Evolutionary conservation across 2,329 filamentous ascomycete species (phyloP).

Genomic region (Hymenoscyphus linearis): DNA sequence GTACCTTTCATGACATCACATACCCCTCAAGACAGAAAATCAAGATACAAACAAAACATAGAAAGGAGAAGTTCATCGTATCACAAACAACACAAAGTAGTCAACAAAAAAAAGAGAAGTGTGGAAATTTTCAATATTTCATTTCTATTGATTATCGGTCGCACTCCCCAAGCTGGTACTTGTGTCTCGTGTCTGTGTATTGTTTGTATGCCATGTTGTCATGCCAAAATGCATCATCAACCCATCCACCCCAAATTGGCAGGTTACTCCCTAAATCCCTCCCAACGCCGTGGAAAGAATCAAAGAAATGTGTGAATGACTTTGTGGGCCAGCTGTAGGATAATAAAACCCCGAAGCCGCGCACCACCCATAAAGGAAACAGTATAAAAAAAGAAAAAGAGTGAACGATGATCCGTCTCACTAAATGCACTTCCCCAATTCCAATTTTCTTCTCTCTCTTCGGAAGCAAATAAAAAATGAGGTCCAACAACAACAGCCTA

Average conservation of each 20-base stretch:
- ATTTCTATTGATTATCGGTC: neutral
- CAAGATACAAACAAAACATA: too few species aligned
- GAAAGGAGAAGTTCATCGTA: too few species aligned
- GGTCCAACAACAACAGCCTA: neutral
- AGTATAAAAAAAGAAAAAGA: neutral
- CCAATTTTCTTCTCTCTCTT: neutral
- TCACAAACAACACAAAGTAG: too few species aligned
- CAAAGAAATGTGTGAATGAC: neutral
- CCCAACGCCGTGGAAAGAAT: neutral
- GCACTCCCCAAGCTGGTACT: neutral
- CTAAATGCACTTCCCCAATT: neutral
- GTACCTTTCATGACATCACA: too few species aligned
- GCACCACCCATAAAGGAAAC: too few species aligned
- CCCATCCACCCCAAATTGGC: neutral
- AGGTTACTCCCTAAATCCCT: neutral
- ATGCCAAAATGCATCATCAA: neutral
- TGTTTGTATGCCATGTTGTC: neutral
- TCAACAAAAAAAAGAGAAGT: neutral
- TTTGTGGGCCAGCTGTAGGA: too few species aligned
- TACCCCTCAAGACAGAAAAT: too few species aligned
- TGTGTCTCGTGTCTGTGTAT: neutral
- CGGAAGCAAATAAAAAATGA: neutral
- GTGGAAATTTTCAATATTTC: neutral
- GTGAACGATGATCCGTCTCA: neutral
- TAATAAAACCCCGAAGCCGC: neutral